Evolutionary conservation across 208 protist genomes (phyloP), one percentile per base, ranked within the genome.

Genomic region (Wallacemonas sp.): DNA sequence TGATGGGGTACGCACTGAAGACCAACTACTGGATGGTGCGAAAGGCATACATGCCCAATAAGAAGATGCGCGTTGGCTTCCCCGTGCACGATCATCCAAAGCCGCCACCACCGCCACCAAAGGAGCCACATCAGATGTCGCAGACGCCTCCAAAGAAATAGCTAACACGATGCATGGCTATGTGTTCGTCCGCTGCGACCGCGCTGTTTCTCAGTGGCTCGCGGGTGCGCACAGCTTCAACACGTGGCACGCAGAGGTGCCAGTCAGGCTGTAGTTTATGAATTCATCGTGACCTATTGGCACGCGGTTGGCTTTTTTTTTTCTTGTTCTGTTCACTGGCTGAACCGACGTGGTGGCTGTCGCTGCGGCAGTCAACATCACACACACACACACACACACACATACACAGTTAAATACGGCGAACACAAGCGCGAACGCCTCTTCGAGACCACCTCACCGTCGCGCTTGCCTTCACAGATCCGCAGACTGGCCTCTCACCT

Each of bases 1-100:
- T 95, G 29, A 89, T 95, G 86, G 89, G 85, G 15, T 86, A 91
- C 63, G 68, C 78, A 44, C 79, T 95, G 76, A 95, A 95, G 66
- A 65, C 86, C 12, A 75, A 92, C 60, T 89, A 79, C 61, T 94
- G 88, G 83, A 84, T 86, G 76, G 17, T 94, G 0, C 63, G 69
- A 12, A 89, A 87, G 61, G 83, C 83, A 6, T 94, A 92, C 75
- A 63, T 84, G 67, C 88, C 85, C 1, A 90, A 88, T 66, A 89
- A 85, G 41, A 89, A 77, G 68, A 88, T 94, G 73, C 77, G 83
- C 26, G 62, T 94, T 26, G 71, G 85, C 21, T 91, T 91, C 37
- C 88, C 88, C 1, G 58, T 73, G 33, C 78, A 87, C 57, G 61
- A 86, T 26, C 85, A 73, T 46, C 73, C 80, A 8, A 65, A 58